Percentiles rank a stretch among this genome's conserved stretches.
These are phyloP conservation scores for Venturia nashicola DNA, from an alignment of 2,329 filamentous ascomycete species.

Conservation along the genomic window DNA sequence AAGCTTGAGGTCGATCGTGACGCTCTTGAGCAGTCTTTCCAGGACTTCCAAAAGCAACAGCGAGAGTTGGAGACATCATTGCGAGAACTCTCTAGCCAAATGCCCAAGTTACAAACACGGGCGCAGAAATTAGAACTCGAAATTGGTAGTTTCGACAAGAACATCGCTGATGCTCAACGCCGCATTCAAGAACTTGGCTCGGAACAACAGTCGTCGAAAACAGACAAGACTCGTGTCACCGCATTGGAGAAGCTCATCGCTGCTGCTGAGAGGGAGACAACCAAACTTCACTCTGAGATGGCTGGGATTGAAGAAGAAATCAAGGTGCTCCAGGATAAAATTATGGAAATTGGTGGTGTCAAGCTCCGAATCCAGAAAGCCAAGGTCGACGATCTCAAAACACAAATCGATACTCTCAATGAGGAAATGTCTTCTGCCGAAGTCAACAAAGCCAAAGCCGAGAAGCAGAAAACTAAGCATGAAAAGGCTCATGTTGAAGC, in stretches of 20 bases:
- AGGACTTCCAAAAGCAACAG: conserved; percentile 74
- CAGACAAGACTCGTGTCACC: conserved; percentile 62
- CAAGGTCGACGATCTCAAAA: conserved; percentile 79
- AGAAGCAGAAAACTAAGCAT: conserved; percentile 82
- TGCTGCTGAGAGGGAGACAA: conserved; percentile 63
- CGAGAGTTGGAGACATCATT: conserved; percentile 57
- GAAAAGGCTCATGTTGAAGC: conserved; percentile 73
- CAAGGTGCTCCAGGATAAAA: conserved; percentile 84
- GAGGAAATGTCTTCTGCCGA: conserved; percentile 81
- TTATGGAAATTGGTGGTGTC: conserved; percentile 96
- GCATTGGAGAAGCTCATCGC: conserved; percentile 67
- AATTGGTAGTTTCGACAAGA: conserved; percentile 73
- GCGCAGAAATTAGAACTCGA: conserved; percentile 87
- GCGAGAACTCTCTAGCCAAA: conserved; percentile 55
- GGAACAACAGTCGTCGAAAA: conserved; percentile 69
- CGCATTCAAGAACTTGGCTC: conserved; percentile 73
- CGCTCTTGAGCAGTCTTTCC: conserved; percentile 67
- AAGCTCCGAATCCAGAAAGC: conserved; percentile 81
- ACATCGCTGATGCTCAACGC: conserved; percentile 71
- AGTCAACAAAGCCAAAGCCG: conserved; percentile 79
- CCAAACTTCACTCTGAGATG: conserved; percentile 72
- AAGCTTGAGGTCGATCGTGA: conserved; percentile 85
- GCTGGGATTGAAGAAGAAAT: conserved; percentile 86
- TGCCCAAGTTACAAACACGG: conserved; percentile 76
- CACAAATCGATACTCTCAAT: conserved; percentile 66